These are phyloP conservation scores for Geotrichum citri-aurantii DNA, from an alignment of 1,139 yeast genomes.

Conservation along the genomic window DNA sequence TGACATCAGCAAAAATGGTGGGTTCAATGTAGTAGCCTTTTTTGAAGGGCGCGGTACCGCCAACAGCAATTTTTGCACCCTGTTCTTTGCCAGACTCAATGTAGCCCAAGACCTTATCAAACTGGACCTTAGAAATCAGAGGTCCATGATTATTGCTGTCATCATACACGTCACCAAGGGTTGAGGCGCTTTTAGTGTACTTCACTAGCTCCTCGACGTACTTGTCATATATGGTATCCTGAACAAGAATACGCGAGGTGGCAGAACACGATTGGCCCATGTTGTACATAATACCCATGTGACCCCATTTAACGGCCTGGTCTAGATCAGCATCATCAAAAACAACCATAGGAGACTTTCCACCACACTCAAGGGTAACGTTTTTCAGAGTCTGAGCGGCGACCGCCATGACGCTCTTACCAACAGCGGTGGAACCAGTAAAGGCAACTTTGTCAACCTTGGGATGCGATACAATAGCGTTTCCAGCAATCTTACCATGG, in stretches of 20 bases:
- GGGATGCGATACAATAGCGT: conserved; percentile 63
- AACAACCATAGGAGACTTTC: conserved; percentile 75
- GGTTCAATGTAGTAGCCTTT: conserved; percentile 63
- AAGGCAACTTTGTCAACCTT: conserved; percentile 72
- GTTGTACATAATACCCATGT: conserved; percentile 64
- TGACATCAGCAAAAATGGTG: conserved; percentile 62
- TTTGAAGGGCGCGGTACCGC: conserved; percentile 53
- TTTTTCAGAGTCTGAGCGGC: conserved; percentile 68
- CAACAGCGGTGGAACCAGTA: conserved; percentile 77
- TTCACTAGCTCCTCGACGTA: conserved; percentile 54
- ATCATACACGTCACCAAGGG: conserved; percentile 40
- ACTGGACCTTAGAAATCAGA: conserved; percentile 64
- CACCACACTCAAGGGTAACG: conserved; percentile 79
- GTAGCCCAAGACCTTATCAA: conserved; percentile 60
- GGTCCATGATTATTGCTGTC: conserved; percentile 65
- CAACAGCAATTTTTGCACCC: conserved; percentile 63
- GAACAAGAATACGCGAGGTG: conserved; percentile 76
- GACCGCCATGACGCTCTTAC: conserved; percentile 62
- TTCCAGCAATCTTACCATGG: conserved; percentile 67
- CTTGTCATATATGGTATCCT: conserved; percentile 65
- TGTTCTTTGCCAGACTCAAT: conserved; percentile 61
- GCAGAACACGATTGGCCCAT: conserved; percentile 88
- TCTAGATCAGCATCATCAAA: conserved; percentile 68
- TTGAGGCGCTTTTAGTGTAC: conserved; percentile 47
- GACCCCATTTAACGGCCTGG: conserved; percentile 53